A percentile compares a stretch with the other conserved stretches of the same genome.
Conservation (phyloP, 2,329 filamentous ascomycete species). For the Neobulgaria alba region DNA sequence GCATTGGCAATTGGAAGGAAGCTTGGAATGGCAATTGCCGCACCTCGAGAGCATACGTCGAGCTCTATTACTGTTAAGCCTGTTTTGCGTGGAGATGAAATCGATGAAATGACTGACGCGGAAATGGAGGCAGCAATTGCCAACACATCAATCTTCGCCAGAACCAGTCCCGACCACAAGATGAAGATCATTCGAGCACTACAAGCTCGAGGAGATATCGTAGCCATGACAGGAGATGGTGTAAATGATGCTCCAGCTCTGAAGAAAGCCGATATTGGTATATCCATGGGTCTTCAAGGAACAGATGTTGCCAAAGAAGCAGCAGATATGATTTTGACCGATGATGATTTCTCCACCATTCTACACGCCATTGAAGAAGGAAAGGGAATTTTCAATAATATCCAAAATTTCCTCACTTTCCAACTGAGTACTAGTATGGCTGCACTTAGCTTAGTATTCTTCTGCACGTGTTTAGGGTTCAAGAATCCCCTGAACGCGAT, state of each 20-base stretch:
- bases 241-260: slow-evolving; percentile 96
- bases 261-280: slow-evolving; percentile 96
- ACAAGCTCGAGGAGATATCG: slow-evolving; percentile 87
- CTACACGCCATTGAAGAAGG: slow-evolving; percentile 94
- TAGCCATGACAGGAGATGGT: slow-evolving; percentile 97
- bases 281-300: slow-evolving; percentile 89
- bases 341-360: slow-evolving; percentile 87
- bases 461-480: slow-evolving; percentile 89
- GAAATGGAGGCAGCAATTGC: slow-evolving; percentile 79
- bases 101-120: slow-evolving; percentile 83
- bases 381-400: slow-evolving; percentile 99
- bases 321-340: slow-evolving; percentile 85
- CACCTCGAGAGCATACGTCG: slow-evolving; percentile 40
- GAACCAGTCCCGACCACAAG: slow-evolving; percentile 95
- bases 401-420: slow-evolving; percentile 98
- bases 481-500: slow-evolving; percentile 96
- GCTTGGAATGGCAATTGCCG: slow-evolving; percentile 79
- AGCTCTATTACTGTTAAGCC: slow-evolving; percentile 55
- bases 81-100: slow-evolving; percentile 80
- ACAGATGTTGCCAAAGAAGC: slow-evolving; percentile 97
- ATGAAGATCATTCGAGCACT: slow-evolving; percentile 91
- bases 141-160: slow-evolving; percentile 87
- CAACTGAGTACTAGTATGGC: slow-evolving; percentile 96
- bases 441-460: slow-evolving; percentile 78
- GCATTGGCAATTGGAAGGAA: slow-evolving; percentile 90